Evolutionary conservation across 106 monocot species (phyloP), one percentile per base, ranked within the genome.

Genomic region (Dendrobium catenatum): DNA sequence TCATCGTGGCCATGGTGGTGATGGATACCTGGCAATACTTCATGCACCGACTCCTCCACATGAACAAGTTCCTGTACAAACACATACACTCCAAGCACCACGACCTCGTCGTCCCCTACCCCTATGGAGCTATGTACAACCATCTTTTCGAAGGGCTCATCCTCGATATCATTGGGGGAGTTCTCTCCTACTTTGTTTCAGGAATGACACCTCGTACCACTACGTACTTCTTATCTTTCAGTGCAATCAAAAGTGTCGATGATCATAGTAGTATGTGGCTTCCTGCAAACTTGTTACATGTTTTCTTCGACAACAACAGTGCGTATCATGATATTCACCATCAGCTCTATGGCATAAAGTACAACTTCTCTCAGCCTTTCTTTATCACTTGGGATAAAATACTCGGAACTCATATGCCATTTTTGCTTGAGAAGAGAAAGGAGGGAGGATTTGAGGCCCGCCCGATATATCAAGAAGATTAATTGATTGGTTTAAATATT

Each of bases 301-400:
- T 37, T 37, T 37, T 37, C 37, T 37, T 37, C 37, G 3, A 37
- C 37, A 37, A 37, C 37, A 37, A 37, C 37, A 37, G 75, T 7
- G 82, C 82, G 0, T 83, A 77, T 9, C 82, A 83, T 51, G 82
- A 83, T 15, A 27, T 83, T 0, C 78, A 83, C 17, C 82, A 83
- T 16, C 82, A 83, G 68, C 77, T 83, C 2, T 78, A 83, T 17
- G 82, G 82, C 5, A 83, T n/a, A 82, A 86, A 82, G 48, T 79
- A 86, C 68, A 86, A 86, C 67, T 86, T 79, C 78, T 78, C 82
- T 18, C 86, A 86, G 79, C 86, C 86, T 2, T 86, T 86, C 79
- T 86, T 86, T 37, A 37, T 37, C 37, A 37, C 37, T 37, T 37
- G 37, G 37, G 37, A 37, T 37, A 37, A 37, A 37, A 37, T 37